phyloP scores from a whole-genome alignment of 768 basidiomycete species.

The Pilatotrama ljubarskyi region DNA sequence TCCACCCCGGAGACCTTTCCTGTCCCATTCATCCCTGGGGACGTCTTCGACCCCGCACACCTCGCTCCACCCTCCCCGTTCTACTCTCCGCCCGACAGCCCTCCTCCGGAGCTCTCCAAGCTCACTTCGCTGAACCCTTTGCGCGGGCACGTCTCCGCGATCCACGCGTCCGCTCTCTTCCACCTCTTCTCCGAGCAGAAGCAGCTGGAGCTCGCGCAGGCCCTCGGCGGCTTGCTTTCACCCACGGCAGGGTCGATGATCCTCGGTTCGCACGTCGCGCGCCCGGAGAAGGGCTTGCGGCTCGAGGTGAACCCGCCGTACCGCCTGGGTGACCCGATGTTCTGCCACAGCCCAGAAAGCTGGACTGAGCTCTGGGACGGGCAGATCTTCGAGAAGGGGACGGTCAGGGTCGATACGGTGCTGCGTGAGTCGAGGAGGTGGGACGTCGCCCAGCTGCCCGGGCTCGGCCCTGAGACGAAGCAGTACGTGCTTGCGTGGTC shows the following conservation, averaged over 20 bases:
- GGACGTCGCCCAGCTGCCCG: background rate
- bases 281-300: slow-evolving; percentile 31
- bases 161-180: slow-evolving; percentile 53
- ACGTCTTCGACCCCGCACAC: slow-evolving; percentile 48
- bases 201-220: slow-evolving; percentile 42
- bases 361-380: slow-evolving; percentile 43
- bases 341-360: slow-evolving; percentile 36
- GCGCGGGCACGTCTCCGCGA: slow-evolving; percentile 46
- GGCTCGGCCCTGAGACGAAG: background rate
- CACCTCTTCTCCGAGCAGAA: slow-evolving; percentile 42
- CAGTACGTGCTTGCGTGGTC: slow-evolving; percentile 13
- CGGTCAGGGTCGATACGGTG: slow-evolving; percentile 29
- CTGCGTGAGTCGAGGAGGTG: slow-evolving; percentile 7
- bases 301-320: background rate
- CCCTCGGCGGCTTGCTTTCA: slow-evolving; percentile 41
- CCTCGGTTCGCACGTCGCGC: slow-evolving; percentile 41
- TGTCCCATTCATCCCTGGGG: slow-evolving; percentile 53
- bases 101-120: slow-evolving; percentile 30
- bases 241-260: slow-evolving; percentile 44
- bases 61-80: slow-evolving; percentile 35
- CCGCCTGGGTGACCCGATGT: slow-evolving; percentile 25
- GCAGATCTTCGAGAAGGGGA: slow-evolving; percentile 35
- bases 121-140: slow-evolving; percentile 46
- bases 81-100: background rate
- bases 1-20: slow-evolving; percentile 53